phyloP scores from a whole-genome alignment of 1,284 basidiomycete genomes.

The Phylloboletellus chloephorus region DNA sequence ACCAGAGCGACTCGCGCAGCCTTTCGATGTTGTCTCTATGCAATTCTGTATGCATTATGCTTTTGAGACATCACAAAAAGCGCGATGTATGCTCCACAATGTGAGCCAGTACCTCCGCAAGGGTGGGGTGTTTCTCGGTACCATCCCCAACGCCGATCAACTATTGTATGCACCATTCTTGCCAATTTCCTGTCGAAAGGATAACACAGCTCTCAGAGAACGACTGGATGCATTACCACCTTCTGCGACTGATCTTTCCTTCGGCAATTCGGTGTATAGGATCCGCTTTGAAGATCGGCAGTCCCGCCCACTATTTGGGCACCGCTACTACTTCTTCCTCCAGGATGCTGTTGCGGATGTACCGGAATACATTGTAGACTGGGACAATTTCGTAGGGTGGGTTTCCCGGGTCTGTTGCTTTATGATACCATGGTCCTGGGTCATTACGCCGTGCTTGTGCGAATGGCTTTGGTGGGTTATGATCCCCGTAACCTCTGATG shows the following conservation, averaged over 20 bases:
- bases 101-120: slow-evolving; percentile 74
- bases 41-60: slow-evolving; percentile 99
- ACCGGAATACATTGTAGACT: slow-evolving; percentile 93
- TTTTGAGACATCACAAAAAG: slow-evolving; percentile 85
- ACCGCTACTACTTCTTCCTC: slow-evolving; percentile 92
- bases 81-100: slow-evolving; percentile 89
- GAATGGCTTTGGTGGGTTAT: not conserved
- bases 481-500: not conserved
- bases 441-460: not conserved
- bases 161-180: slow-evolving; percentile 56
- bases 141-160: slow-evolving; percentile 83
- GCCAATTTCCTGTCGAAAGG: slow-evolving; percentile 6
- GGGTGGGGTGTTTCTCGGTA: slow-evolving; percentile 91
- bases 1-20: slow-evolving; percentile 47
- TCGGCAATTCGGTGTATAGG: slow-evolving; percentile 88
- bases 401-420: slow-evolving; percentile 26
- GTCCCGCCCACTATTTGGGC: slow-evolving; percentile 71
- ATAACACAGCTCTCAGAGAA: slow-evolving; percentile 41
- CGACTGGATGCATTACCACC: slow-evolving; percentile 63
- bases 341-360: slow-evolving; percentile 95
- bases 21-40: slow-evolving; percentile 94
- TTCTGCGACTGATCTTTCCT: slow-evolving; percentile 60
- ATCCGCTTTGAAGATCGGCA: slow-evolving; percentile 77
- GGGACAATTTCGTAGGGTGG: slow-evolving; percentile 87
- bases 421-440: not conserved